Evolutionary conservation across 805 yeast genomes (phyloP).

Genomic region (Clavispora fructus): DNA sequence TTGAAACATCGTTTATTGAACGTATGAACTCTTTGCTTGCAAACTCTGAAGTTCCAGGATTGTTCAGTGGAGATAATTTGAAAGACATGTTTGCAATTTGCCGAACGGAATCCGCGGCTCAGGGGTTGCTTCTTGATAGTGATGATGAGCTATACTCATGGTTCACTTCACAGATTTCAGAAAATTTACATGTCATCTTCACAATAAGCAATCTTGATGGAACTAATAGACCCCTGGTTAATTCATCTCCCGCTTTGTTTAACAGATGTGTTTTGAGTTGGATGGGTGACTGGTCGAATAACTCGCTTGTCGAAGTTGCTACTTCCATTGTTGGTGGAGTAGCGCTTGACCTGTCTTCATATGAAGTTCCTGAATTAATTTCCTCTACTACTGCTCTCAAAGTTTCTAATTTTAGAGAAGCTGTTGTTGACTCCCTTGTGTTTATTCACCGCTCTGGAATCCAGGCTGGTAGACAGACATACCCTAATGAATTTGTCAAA

Average conservation of each 20-base stretch:
- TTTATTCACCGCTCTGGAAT: constrained; percentile 36
- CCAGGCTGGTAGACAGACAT: constrained; percentile 8
- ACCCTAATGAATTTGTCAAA: constrained; percentile 56
- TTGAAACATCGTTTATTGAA: constrained; percentile 77
- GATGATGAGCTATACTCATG: constrained; percentile 67
- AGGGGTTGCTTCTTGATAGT: constrained; percentile 61
- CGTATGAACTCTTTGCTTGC: constrained; percentile 92
- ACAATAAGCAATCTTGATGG: constrained; percentile 49
- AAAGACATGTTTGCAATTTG: constrained; percentile 49
- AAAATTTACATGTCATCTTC: constrained; percentile 78
- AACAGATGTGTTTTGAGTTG: constrained; percentile 85
- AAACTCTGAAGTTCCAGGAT: constrained; percentile 87
- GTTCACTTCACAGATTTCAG: constrained; percentile 65
- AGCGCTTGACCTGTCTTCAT: constrained; percentile 51
- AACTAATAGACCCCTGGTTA: constrained; percentile 38
- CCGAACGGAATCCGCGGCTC: constrained; percentile 48
- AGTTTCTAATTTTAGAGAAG: constrained; percentile 33
- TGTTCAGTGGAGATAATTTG: constrained; percentile 73
- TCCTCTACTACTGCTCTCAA: constrained; percentile 8
- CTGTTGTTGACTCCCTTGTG: constrained; percentile 43
- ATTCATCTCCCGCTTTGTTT: constrained; percentile 82
- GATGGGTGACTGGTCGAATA: constrained; percentile 78
- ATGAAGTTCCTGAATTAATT: constrained; percentile 25
- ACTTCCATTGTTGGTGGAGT: constrained; percentile 31
- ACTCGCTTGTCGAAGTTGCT: constrained; percentile 49